Percentiles rank a stretch among this genome's conserved stretches.
These are phyloP conservation scores for Rutstroemia sp. DNA, from an alignment of 2,329 filamentous ascomycete genomes.

Conservation along the genomic window DNA sequence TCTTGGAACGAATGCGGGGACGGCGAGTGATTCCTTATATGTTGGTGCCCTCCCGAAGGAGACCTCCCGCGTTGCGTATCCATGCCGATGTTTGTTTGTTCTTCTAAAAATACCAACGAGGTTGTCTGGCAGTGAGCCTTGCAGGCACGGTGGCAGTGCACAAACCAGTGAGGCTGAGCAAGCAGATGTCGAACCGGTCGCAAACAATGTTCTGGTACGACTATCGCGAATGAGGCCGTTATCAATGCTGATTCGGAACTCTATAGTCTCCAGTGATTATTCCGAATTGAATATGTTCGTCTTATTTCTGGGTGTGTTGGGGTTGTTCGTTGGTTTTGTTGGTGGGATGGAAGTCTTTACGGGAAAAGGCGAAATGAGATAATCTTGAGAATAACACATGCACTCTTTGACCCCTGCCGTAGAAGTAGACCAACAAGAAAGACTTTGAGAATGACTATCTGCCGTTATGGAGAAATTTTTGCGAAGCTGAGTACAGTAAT, in stretches of 20 bases:
- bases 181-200: background rate
- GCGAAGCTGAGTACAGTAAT: background rate
- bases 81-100: constrained; percentile 36
- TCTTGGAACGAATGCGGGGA: constrained; percentile 44
- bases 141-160: constrained; percentile 11
- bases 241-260: background rate
- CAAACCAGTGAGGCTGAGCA: constrained; percentile 5
- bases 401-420: background rate
- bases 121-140: constrained; percentile 8
- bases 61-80: constrained; percentile 56
- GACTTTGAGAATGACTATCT: background rate
- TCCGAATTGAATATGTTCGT: background rate
- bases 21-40: constrained; percentile 55
- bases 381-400: constrained; percentile 5
- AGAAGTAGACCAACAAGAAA: background rate
- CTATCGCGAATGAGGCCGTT: background rate
- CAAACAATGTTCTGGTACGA: background rate
- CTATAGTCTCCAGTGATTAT: background rate
- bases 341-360: background rate
- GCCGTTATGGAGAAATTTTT: background rate
- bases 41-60: constrained; percentile 49
- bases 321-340: background rate
- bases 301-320: constrained; percentile 1
- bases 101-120: constrained; percentile 24
- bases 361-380: constrained; percentile 7